Base-by-base conservation (phyloP, 1,139 yeast genomes). In the Debaryomyces subglobosus region DNA sequence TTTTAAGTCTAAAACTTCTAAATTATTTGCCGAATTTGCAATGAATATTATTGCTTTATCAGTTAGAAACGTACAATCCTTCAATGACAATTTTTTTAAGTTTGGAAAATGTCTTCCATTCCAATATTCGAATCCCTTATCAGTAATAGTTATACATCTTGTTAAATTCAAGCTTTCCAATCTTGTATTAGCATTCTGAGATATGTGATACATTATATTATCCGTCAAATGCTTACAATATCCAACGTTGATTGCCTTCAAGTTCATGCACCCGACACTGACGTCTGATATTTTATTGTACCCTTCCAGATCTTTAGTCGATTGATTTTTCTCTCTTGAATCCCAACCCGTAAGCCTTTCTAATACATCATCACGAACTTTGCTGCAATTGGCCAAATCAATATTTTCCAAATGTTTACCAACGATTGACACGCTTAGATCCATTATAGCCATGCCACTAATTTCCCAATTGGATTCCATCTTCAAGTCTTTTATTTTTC, bases 361-460 rank as follows among this genome's bases (percentile, higher is more conserved):
- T 36, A 86, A 67, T 1, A 86, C 90, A 54, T 80, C 83, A 61
- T 87, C 94, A 45, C 85, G 72, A 3, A 86, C 90, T 57, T 84
- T 85, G 32, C 91, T 71, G 60, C 94, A 87, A 62, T 87, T 86
- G 4, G 89, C 78, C 41, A 87, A 68, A 60, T 86, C 90, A 24
- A 87, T 71, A 50, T 79, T 84, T 50, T 77, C 80, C 39, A 87
- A 65, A 53, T 75, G 68, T 43, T 75, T 71, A 1, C 91, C 91
- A 35, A 85, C 82, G 53, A 81, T 77, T 0, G 86, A 86, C 2
- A 80, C 84, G 1, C 89, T 78, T 44, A 87, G 65, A 61, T 87
- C 94, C 89, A 86, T 84, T 21, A 87, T 84, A 4, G 92, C 88
- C 89, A 85, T 82, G 3, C 90, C 89, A 53, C 86, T 81, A 7